These are phyloP conservation scores for Nidularia pulvinata DNA, from an alignment of 768 basidiomycete genomes.

Conservation along the genomic window DNA sequence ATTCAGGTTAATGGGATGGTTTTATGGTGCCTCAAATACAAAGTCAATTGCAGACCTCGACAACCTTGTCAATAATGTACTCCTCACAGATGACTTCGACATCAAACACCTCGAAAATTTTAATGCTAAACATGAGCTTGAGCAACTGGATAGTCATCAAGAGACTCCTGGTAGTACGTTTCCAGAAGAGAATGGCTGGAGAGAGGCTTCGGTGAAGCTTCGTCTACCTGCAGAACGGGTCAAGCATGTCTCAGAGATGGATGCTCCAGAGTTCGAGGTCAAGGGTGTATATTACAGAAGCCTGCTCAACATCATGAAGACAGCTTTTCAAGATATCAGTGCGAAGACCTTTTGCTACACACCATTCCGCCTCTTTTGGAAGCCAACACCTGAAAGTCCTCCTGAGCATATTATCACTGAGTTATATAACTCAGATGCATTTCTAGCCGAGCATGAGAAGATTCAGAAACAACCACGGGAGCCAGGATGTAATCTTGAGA, in stretches of 20 bases:
- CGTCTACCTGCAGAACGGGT: constrained; percentile 12
- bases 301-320: constrained; percentile 7
- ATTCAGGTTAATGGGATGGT: constrained; percentile 19
- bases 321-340: constrained; percentile 8
- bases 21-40: constrained; percentile 5
- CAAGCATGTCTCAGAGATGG: constrained; percentile 13
- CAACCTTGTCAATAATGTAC: constrained; percentile 16
- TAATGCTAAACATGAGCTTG: constrained; percentile 7
- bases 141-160: constrained; percentile 8
- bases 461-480: neutral
- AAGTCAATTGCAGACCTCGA: constrained; percentile 18
- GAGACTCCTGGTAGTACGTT: neutral
- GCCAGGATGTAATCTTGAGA: constrained; percentile 8
- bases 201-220: constrained; percentile 12
- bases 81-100: constrained; percentile 18
- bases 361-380: constrained; percentile 1
- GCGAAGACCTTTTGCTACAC: constrained; percentile 6
- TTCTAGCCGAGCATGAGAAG: constrained; percentile 9
- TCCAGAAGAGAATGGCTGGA: constrained; percentile 14
- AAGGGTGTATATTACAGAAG: constrained; percentile 19
- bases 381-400: neutral
- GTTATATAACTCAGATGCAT: constrained; percentile 12
- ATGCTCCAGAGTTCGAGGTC: constrained; percentile 25
- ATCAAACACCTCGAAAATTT: constrained; percentile 14
- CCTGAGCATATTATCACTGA: constrained; percentile 5